Evolutionary conservation across 805 yeast species (phyloP).

Genomic region (Candida arabinofermentans): DNA sequence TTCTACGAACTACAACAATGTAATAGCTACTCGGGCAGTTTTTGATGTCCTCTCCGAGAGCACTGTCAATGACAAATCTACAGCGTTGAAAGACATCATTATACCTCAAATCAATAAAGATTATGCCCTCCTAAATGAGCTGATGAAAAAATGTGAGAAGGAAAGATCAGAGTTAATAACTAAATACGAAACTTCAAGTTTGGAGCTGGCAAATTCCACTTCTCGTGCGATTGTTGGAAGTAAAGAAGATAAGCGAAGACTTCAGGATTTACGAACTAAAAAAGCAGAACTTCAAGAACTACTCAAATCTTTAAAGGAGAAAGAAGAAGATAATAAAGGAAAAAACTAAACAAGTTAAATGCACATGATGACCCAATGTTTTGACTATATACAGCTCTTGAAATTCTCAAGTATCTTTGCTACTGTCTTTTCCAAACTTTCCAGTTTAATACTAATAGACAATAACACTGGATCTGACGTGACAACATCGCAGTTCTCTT

Average conservation of each 20-base stretch:
- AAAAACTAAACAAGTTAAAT: no score
- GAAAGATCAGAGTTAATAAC: conserved; percentile 31
- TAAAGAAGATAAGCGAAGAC: conserved; percentile 17
- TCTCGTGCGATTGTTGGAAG: conserved; percentile 2
- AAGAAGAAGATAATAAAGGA: no score
- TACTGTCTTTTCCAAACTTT: conserved; percentile 51
- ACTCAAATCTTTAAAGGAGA: conserved; percentile 3
- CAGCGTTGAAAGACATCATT: conserved; percentile 33
- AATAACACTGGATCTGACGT: conserved; percentile 67
- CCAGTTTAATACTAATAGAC: conserved; percentile 59
- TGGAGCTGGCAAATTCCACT: conserved; percentile 29
- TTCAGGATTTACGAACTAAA: neutral
- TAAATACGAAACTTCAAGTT: conserved; percentile 38
- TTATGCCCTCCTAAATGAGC: conserved; percentile 29
- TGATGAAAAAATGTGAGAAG: conserved; percentile 32
- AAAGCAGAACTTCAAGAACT: conserved; percentile 5
- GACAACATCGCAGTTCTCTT: conserved; percentile 54
- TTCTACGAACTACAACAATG: conserved; percentile 34
- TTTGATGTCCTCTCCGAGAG: conserved; percentile 49
- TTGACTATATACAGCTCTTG: conserved; percentile 13
- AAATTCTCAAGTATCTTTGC: conserved; percentile 28
- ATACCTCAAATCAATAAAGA: conserved; percentile 39
- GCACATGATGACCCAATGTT: no score
- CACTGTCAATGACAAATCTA: conserved; percentile 40
- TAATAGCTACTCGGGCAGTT: conserved; percentile 42